phyloP scores from a whole-genome alignment of 768 basidiomycete genomes.

The Russula emetica region DNA sequence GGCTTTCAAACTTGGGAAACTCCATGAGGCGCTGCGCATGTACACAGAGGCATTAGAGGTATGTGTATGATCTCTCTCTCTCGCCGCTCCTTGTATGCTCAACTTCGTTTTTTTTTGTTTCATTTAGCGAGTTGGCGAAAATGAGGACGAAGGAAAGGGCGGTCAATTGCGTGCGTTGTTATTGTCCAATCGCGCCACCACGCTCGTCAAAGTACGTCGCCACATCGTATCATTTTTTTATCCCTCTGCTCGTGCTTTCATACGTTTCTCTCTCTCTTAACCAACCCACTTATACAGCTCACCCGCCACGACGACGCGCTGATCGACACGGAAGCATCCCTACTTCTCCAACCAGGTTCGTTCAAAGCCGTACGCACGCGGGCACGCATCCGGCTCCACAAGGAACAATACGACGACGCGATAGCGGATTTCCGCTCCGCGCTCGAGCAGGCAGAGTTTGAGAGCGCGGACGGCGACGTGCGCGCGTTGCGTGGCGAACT shows the following conservation, averaged over 20 bases:
- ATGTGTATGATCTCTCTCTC: conserved; percentile 20
- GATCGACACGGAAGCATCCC: conserved; percentile 62
- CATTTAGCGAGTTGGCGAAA: conserved; percentile 57
- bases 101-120: neutral
- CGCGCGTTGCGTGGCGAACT: conserved; percentile 60
- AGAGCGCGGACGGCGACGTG: conserved; percentile 60
- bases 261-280: neutral
- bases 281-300: conserved; percentile 41
- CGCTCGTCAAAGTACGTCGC: conserved; percentile 59
- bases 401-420: conserved; percentile 68
- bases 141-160: conserved; percentile 69
- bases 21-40: conserved; percentile 58
- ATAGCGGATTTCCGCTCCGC: conserved; percentile 77
- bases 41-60: conserved; percentile 74
- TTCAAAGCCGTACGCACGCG: conserved; percentile 88
- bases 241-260: neutral
- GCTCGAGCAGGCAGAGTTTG: conserved; percentile 63
- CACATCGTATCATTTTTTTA: conserved; percentile 12
- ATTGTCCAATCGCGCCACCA: conserved; percentile 79
- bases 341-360: conserved; percentile 55
- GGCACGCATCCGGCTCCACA: conserved; percentile 69
- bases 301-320: conserved; percentile 65
- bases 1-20: conserved; percentile 59
- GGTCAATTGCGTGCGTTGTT: conserved; percentile 78
- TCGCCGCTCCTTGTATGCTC: no score